Evolutionary conservation across 352 stramenopile species (phyloP).

Genomic region (Pythium phragmitis): DNA sequence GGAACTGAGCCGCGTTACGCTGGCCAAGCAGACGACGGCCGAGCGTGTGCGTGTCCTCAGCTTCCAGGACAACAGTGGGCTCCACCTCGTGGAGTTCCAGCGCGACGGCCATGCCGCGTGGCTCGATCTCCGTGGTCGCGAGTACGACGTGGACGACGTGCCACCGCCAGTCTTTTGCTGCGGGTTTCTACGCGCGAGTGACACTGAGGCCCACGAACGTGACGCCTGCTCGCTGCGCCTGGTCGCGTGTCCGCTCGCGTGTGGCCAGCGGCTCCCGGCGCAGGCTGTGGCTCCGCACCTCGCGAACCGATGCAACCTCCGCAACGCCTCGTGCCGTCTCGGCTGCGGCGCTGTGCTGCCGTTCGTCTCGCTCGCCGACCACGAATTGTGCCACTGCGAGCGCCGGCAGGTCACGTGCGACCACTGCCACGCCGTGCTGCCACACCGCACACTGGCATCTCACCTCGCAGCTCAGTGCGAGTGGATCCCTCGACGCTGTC

Average conservation of each 20-base stretch:
- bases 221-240: conserved; percentile 49
- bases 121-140: conserved; percentile 35
- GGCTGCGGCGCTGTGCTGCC: conserved; percentile 54
- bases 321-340: conserved; percentile 55
- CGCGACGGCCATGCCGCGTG: conserved; percentile 48
- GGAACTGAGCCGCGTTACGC: neutral
- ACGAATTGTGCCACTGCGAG: conserved; percentile 53
- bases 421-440: conserved; percentile 44
- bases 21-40: conserved; percentile 15
- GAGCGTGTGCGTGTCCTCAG: conserved; percentile 43
- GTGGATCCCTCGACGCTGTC: conserved; percentile 43
- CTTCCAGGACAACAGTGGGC: conserved; percentile 29
- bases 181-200: conserved; percentile 18
- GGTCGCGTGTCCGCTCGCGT: conserved; percentile 58
- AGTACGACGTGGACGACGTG: conserved; percentile 42
- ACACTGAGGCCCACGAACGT: conserved; percentile 27
- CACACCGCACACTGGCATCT: conserved; percentile 25
- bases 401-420: conserved; percentile 48
- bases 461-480: conserved; percentile 45
- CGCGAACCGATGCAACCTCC: conserved; percentile 59
- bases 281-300: conserved; percentile 42
- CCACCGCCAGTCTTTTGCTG: conserved; percentile 29
- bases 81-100: conserved; percentile 55
- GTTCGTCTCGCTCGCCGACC: conserved; percentile 40
- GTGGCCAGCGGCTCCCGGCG: conserved; percentile 51